Conservation (phyloP, 139 green algal species). For the Closterium sp. region DNA sequence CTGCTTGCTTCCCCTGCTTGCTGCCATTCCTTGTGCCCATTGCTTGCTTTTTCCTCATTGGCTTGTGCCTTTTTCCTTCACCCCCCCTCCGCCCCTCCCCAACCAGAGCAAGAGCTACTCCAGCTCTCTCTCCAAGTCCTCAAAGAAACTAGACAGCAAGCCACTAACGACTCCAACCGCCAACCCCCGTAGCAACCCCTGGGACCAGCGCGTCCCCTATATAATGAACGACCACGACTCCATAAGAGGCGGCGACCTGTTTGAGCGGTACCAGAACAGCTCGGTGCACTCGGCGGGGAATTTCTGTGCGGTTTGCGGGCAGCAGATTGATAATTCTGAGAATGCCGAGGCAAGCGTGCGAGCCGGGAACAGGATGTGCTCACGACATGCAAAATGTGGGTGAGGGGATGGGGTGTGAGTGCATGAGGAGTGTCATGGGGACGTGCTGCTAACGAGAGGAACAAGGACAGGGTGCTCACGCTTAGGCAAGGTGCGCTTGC, state of each 20-base stretch:
- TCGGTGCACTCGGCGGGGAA: slow-evolving; percentile 22
- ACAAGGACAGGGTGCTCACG: no score
- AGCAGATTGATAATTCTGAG: background rate
- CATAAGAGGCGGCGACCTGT: slow-evolving; percentile 32
- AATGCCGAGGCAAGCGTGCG: background rate
- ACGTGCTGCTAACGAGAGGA: no score
- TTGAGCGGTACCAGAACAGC: slow-evolving; percentile 18
- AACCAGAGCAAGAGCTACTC: background rate
- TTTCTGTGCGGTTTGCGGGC: slow-evolving; percentile 31
- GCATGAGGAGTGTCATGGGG: no score
- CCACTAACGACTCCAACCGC: background rate
- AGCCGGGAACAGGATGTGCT: slow-evolving; percentile 29
- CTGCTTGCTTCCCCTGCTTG: no score
- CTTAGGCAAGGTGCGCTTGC: no score
- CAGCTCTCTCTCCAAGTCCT: background rate
- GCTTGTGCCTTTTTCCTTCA: no score
- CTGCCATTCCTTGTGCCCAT: no score
- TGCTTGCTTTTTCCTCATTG: no score
- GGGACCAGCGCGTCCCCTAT: slow-evolving; percentile 1
- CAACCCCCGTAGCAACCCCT: background rate
- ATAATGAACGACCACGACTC: slow-evolving; percentile 45
- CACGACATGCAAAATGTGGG: background rate
- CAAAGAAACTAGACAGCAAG: background rate
- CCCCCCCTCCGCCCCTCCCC: no score
- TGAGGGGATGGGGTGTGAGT: background rate